Base-by-base conservation (phyloP, 352 stramenopile genomes). In the Globisporangium nodosum region DNA sequence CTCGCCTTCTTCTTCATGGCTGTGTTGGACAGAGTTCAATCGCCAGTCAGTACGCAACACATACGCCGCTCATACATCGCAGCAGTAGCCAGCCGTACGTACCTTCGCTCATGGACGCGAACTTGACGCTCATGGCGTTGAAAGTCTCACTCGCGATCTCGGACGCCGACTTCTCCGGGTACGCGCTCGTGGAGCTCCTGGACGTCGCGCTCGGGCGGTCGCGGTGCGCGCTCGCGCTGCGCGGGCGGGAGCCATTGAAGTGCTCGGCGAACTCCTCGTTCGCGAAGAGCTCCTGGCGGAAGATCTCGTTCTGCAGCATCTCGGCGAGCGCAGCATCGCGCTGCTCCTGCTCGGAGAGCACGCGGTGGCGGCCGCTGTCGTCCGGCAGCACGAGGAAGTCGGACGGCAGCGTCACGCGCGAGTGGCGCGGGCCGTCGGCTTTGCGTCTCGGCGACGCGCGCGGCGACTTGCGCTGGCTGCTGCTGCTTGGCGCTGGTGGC, bases 221-320 rank as follows among this genome's bases (percentile, higher is more conserved):
- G 40, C 40, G 27, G 27, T 9, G 6, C 60, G 53, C 1, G 45
- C 20, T 40, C 49, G 52, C 16, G 52, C 48, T 60, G 61, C 60
- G 20, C 49, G 30, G 51, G 20, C 52, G 59, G 52, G 73, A 54
- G 42, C 56, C 64, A 21, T 78, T 58, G 52, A 94, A 91, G 56
- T 94, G 81, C 39, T 66, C 70, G n/a, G 74, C 80, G 53, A 92
- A 87, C 58, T 94, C 84, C 24, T 89, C 66, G 43, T 76, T 86
- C 15, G 67, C 74, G 20, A 91, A 58, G 35, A 94, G 62, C 52
- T 94, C 70, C 52, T 92, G 64, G 15, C 82, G 81, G 60, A 93
- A 91, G 59, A 92, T 83, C 65, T 92, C 81, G 52, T 91, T 84
- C 61, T 94, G 85, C 48, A 94, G 51, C 85, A 92, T 94, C 20